phyloP scores from a whole-genome alignment of 805 yeast genomes.

The Nakazawaea populi region DNA sequence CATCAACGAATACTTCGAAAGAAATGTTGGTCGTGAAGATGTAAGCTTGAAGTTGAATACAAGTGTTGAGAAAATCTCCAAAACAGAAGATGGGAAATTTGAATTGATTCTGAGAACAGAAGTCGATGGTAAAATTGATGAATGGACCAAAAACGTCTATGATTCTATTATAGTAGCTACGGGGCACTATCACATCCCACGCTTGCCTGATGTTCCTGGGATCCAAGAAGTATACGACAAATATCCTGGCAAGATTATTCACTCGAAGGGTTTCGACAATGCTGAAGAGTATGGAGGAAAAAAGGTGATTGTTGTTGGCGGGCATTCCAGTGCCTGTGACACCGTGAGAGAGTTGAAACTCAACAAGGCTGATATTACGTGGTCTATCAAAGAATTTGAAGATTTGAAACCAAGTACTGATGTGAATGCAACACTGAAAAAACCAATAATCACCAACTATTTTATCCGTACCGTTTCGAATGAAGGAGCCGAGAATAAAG shows the following conservation, averaged over 20 bases:
- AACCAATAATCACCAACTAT: slow-evolving; percentile 23
- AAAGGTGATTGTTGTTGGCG: slow-evolving; percentile 11
- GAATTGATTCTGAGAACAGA: slow-evolving; percentile 25
- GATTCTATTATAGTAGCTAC: slow-evolving; percentile 36
- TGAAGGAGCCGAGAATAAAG: background rate
- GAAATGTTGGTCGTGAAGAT: slow-evolving; percentile 17
- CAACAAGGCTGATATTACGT: background rate
- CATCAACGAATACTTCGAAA: slow-evolving; percentile 23
- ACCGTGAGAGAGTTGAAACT: background rate
- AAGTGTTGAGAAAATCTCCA: slow-evolving; percentile 32
- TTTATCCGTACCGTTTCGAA: background rate
- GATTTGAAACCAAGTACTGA: background rate
- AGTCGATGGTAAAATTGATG: slow-evolving; percentile 19
- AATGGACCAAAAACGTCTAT: slow-evolving; percentile 31
- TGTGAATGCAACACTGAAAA: slow-evolving; percentile 14
- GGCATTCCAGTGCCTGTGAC: slow-evolving; percentile 4
- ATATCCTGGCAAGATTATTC: slow-evolving; percentile 16
- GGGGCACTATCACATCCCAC: slow-evolving; percentile 38
- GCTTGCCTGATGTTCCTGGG: slow-evolving; percentile 32
- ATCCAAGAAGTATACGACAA: slow-evolving; percentile 20
- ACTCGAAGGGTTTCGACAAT: slow-evolving; percentile 20
- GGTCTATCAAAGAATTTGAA: slow-evolving; percentile 1
- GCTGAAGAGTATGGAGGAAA: slow-evolving; percentile 14
- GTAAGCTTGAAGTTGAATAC: slow-evolving; percentile 24
- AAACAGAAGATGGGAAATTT: slow-evolving; percentile 20